Evolutionary conservation across 164 flowering plant species (phyloP).

Genomic region (Cinnamomum chago): DNA sequence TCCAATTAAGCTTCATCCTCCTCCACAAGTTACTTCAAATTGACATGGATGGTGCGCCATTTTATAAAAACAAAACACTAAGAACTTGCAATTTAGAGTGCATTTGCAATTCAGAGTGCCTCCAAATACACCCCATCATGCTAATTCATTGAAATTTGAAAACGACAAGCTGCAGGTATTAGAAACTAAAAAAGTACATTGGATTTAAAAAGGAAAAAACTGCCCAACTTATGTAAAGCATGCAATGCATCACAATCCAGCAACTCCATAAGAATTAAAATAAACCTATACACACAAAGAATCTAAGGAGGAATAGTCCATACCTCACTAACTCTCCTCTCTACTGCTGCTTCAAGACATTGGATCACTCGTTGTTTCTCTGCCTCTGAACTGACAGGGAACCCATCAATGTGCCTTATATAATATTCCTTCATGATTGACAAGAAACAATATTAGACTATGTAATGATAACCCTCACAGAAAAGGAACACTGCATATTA

Average conservation of each 20-base stretch:
- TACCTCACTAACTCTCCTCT: constrained; percentile 93
- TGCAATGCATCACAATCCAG: too few relatives aligned
- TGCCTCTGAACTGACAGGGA: constrained; percentile 80
- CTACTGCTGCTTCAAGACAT: constrained; percentile 90
- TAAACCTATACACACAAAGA: not conserved
- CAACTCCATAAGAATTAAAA: too few relatives aligned
- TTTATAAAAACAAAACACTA: too few relatives aligned
- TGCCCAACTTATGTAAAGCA: too few relatives aligned
- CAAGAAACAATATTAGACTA: too few relatives aligned
- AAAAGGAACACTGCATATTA: not conserved
- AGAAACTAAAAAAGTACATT: too few relatives aligned
- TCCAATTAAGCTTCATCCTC: too few relatives aligned
- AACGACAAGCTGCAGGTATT: not conserved
- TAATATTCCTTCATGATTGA: constrained; percentile 60
- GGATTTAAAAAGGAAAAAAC: too few relatives aligned
- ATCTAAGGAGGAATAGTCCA: not conserved
- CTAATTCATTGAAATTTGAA: not conserved
- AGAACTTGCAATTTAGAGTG: not conserved
- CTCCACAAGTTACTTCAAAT: too few relatives aligned
- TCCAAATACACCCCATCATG: not conserved
- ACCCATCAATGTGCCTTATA: constrained; percentile 72
- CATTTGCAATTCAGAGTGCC: too few relatives aligned
- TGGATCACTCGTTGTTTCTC: constrained; percentile 72
- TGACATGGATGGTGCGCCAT: too few relatives aligned
- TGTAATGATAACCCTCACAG: not conserved